Evolutionary conservation across 192 early-diverging fungal species (phyloP), one percentile per base, ranked within the genome.

Genomic region (Hyaloraphidium curvatum): DNA sequence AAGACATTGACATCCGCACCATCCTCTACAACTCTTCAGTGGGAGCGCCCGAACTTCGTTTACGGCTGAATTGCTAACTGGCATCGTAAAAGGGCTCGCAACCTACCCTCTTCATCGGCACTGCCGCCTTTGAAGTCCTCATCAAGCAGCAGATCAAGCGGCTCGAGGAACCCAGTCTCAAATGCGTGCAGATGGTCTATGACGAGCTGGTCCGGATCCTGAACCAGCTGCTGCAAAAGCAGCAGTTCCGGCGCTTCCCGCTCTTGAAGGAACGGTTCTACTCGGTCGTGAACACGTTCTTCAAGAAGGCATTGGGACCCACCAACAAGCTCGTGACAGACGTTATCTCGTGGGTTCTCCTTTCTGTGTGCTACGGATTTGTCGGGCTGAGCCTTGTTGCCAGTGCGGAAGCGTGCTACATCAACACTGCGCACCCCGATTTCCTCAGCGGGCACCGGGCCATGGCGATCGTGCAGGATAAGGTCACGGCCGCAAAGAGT

Each of bases 61-160:
- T 19, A 22, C 16, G 28, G 27, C 22, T 13, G 40, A 23, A 30
- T 60, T 2, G 2, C n/a, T 31, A 56, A 40, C 22, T 31, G 17
- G 16, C 30, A 55, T 57, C 7, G 17, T 0, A 39, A 54, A 40
- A 79, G 75, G 95, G 95, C 52, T 90, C 92, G 17, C 83, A 88
- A 17, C 96, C 96, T 21, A 85, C 92, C 17, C 75, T 99, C 21
- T 99, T 99, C 75, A 91, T 99, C 39, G 89, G 86, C 17, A 91
- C 91, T 14, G 87, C 87, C 33, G 96, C 96, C 11, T 99, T 99
- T 59, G 89, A 93, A 65, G 85, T 91, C 21, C 86, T 99, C 31
- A 84, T 99, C 59, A 96, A 91, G 69, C 86, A 99, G 70, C 96
- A 99, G 71, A 97, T 99, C 67, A 87, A 85, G 62, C 81, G 96